Base-by-base conservation (phyloP, 176 grass and related monocot species). In the Melocanna baccifera region DNA sequence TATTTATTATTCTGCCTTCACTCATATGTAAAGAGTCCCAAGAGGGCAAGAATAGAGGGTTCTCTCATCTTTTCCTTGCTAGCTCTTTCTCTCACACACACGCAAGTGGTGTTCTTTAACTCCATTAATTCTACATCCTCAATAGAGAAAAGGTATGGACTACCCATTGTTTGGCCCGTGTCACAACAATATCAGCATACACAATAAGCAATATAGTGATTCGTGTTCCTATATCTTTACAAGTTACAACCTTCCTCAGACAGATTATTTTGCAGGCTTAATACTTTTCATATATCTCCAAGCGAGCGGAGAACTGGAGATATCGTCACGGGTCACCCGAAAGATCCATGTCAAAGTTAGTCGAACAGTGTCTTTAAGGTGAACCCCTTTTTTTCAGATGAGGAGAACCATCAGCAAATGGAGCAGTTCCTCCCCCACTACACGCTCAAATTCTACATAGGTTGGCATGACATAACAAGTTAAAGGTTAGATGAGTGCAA, bases 211-310 rank as follows among this genome's bases (percentile, higher is more conserved):
- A 11, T 11, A 30, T 28, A 10, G 7, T 74, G 57, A 46, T 46
- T 3, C 9, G 12, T 75, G 37, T 19, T 18, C 32, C 20, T 77
- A 16, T 68, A 45, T 55, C 36, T 74, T 87, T 23, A 76, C 52
- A 67, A 62, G 79, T 36, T 82, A 69, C 75, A 73, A 73, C 67
- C 87, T 73, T 57, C 67, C 75, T 55, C 47, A 58, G 48, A 36
- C 22, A 59, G 15, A 67, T 47, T 45, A 6, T 47, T 56, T 20
- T 67, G 67, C 37, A 50, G 16, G n/a, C 18, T 48, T 48, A 66
- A 79, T 46, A 66, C 3, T 66, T 57, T 65, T 70, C 39, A 42
- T 43, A 40, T 32, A 12, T n/a, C n/a, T n/a, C n/a, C n/a, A n/a
- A n/a, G n/a, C n/a, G n/a, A n/a, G n/a, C n/a, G n/a, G n/a, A n/a